Base-by-base conservation (phyloP, 805 yeast genomes). In the Candida cerambycidarum region DNA sequence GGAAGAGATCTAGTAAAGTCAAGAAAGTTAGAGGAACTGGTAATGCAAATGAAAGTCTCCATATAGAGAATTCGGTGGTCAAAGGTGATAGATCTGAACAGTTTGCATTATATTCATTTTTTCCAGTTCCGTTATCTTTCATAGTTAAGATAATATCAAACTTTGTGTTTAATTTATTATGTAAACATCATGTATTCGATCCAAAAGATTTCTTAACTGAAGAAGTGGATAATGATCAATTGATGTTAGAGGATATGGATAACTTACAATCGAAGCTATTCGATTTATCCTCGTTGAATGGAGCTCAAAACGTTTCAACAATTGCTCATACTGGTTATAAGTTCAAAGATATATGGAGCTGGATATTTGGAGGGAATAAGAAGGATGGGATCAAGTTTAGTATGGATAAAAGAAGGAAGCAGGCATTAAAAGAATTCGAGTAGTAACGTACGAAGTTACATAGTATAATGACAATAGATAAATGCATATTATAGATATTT, bases 371-470 rank as follows among this genome's bases (percentile, higher is more conserved):
- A 10, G 24, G 31, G 33, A 44, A 43, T 27, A 39, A 50, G 11
- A 19, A 41, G 16, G 40, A 45, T 16, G 47, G 53, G 13, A 57
- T 60, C 15, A 64, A 62, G 27, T 46, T 42, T 17, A 53, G 51
- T 42, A 63, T 71, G 64, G 75, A 70, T 41, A 62, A 59, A 42
- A 58, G 75, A 52, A 57, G 75, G 41, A 66, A 69, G 41, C 51
- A 65, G 35, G 75, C 75, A 8, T 49, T 70, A 46, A 62, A 62
- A 49, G 72, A 67, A 49, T 51, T 71, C 36, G 75, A 68, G 32
- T 63, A 53, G 36, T n/a, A n/a, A n/a, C n/a, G n/a, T n/a, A n/a
- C n/a, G 18, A 27, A 27, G 29, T 7, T 5, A 8, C 6, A n/a
- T 8, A 27, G 5, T 10, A 12, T 28, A 5, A 25, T 25, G 29